These are phyloP conservation scores for Suillus hirtellus DNA, from an alignment of 768 basidiomycete species.

Conservation along the genomic window DNA sequence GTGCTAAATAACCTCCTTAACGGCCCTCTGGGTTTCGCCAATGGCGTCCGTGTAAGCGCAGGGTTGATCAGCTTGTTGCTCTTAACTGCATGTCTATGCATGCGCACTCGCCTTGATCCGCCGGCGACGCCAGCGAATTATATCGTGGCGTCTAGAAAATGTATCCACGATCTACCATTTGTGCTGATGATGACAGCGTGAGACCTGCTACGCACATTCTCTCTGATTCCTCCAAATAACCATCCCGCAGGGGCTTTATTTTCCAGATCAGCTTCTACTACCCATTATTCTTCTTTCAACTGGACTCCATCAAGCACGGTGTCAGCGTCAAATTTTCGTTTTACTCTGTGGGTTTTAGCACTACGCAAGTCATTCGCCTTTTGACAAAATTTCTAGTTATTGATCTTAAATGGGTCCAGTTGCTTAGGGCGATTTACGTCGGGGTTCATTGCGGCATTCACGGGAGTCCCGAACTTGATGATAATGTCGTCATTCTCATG, in stretches of 20 bases:
- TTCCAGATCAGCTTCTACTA: slow-evolving; percentile 33
- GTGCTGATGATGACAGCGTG: slow-evolving; percentile 27
- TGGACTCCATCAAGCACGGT: slow-evolving; percentile 52
- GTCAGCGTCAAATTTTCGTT: slow-evolving; percentile 49
- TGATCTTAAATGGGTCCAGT: slow-evolving; percentile 52
- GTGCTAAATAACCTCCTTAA: neutral
- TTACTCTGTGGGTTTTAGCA: slow-evolving; percentile 42
- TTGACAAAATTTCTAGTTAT: slow-evolving; percentile 34
- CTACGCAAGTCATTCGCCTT: slow-evolving; percentile 5
- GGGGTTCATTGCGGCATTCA: slow-evolving; percentile 35
- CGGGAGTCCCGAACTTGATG: slow-evolving; percentile 46
- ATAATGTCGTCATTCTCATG: slow-evolving; percentile 36
- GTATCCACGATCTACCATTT: slow-evolving; percentile 25
- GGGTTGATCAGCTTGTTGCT: neutral
- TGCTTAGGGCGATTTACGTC: slow-evolving; percentile 51
- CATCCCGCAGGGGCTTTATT: slow-evolving; percentile 19
- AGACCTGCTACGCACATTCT: neutral
- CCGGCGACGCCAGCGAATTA: neutral
- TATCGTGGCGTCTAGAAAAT: slow-evolving; percentile 24
- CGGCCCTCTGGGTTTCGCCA: neutral
- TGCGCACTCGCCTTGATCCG: neutral
- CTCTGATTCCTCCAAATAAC: neutral
- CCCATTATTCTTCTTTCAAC: slow-evolving; percentile 59
- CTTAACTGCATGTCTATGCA: neutral
- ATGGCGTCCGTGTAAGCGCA: neutral